phyloP scores from a whole-genome alignment of 2,329 filamentous ascomycete genomes.

The Monilinia aucupariae region DNA sequence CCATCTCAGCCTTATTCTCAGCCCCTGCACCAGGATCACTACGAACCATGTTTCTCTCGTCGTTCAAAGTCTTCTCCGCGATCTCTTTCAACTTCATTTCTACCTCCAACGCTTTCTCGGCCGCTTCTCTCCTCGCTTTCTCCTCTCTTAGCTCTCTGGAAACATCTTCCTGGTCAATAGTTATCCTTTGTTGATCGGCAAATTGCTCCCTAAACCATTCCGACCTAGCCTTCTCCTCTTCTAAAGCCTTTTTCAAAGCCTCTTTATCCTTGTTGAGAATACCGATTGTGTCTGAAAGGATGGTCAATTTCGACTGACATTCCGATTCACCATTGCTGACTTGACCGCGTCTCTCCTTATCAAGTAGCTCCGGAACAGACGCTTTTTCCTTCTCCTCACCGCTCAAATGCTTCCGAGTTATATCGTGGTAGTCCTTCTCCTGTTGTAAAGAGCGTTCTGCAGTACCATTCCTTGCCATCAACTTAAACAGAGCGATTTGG shows the following conservation, averaged over 20 bases:
- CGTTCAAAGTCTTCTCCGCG: too few species aligned
- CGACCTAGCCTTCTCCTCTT: not conserved
- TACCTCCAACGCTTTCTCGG: not conserved
- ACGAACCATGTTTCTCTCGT: not conserved
- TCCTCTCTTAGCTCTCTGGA: not conserved
- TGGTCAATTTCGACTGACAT: not conserved
- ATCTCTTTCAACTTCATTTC: not conserved
- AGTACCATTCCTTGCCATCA: not conserved
- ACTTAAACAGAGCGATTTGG: not conserved
- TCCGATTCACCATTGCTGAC: not conserved
- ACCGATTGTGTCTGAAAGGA: not conserved
- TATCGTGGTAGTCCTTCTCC: too few species aligned
- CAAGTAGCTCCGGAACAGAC: not conserved
- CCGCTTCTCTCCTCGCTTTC: not conserved
- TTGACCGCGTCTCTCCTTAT: not conserved
- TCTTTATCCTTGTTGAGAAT: not conserved
- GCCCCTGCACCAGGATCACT: too few species aligned
- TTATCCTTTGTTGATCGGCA: not conserved
- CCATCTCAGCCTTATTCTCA: not conserved
- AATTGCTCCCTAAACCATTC: not conserved
- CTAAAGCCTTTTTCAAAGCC: not conserved
- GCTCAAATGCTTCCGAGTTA: too few species aligned
- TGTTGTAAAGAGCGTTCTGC: not conserved
- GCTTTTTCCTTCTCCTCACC: too few species aligned
- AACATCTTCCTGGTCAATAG: not conserved